phyloP scores from a whole-genome alignment of 169 alveolate genomes.

The Eimeria necatrix region DNA sequence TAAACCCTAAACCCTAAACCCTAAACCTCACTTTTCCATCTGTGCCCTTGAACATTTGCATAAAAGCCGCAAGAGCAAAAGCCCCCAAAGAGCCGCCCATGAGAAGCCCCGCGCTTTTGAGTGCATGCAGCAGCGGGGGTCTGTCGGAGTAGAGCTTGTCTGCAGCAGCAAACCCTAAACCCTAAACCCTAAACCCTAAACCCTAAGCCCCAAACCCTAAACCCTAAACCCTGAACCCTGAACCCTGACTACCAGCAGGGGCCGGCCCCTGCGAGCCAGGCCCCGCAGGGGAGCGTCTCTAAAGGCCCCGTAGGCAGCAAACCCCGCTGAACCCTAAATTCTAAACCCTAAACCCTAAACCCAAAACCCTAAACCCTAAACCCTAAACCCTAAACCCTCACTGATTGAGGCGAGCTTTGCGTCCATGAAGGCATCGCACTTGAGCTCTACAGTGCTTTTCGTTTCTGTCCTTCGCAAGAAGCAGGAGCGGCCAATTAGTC shows the following conservation, averaged over 20 bases:
- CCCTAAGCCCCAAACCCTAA: no score
- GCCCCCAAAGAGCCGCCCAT: conserved; percentile 36
- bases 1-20: no score
- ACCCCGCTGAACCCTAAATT: no score
- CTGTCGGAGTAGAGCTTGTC: background rate
- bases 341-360: background rate
- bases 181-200: no score
- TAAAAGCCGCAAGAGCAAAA: background rate
- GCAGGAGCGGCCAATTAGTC: background rate
- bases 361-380: background rate
- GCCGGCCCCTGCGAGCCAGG: no score
- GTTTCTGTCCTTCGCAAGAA: background rate
- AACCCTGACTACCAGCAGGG: no score
- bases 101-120: background rate
- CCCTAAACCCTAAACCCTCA: background rate
- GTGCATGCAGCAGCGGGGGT: background rate
- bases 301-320: no score
- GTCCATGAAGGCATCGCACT: background rate
- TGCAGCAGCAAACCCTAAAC: background rate
- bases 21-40: background rate
- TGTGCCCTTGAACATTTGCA: background rate
- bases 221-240: no score
- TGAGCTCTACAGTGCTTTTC: background rate
- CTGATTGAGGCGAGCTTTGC: conserved; percentile 14
- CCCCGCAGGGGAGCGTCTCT: no score